Base-by-base conservation (phyloP, 768 basidiomycete species). In the Russula sp. region DNA sequence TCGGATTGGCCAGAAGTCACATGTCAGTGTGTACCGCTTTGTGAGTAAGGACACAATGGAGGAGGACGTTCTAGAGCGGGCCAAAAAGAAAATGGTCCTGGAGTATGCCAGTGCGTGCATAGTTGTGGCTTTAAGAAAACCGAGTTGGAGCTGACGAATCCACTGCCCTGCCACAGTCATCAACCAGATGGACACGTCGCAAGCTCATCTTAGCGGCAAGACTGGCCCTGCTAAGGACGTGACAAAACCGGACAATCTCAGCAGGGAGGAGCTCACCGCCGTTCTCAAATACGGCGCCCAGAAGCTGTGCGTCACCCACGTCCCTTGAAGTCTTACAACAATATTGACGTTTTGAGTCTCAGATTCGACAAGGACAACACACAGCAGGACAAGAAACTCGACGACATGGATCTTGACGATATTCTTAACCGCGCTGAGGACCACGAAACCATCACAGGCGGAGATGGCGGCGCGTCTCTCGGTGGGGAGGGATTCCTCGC, bases 41-140 rank as follows among this genome's bases (percentile, higher is more conserved):
- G 94, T 99, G 71, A 95, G 93, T 72, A 98, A 98, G 77, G 97
- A 98, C 71, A 98, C 96, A 20, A 97, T 98, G 86, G 97, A 98
- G 76, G 97, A 98, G 77, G 97, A 98, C 71, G 90, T 98, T 20
- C 83, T 99, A 51, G 96, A 99, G 77, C 84, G 96, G 56, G 97
- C 97, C 11, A 95, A 95, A 82, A 92, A 94, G 80, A 98, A 99
- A 80, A 98, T 98, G 97, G 94, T 98, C 49, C 79, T 99, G 66
- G 97, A 99, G 75, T 97, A 98, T 79, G 97, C 97, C 48, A 98
- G 95, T 98, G 75, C 73, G 94, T 89, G 34, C 18, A 31, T 35
- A 55, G 63, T 57, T 59, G 57, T 63, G 57, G 35, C 37, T 39
- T 31, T 20, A 54, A 40, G 13, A 22, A 42, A 11, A 54, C 22